phyloP scores from a whole-genome alignment of 768 basidiomycete genomes.

The Pholiota molesta region DNA sequence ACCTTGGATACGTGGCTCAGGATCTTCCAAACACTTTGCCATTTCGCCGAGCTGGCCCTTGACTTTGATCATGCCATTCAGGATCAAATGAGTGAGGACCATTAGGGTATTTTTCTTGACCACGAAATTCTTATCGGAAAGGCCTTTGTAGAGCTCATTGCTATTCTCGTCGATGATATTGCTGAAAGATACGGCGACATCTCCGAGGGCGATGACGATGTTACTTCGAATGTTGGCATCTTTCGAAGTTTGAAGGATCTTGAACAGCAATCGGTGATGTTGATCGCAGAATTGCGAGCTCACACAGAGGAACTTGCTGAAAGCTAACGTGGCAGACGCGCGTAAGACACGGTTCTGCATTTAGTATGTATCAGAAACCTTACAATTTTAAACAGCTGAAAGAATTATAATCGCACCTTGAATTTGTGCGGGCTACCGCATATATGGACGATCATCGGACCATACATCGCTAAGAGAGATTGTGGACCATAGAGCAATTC shows the following conservation, averaged over 20 bases:
- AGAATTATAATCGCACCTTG: constrained; percentile 57
- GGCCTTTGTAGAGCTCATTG: constrained; percentile 91
- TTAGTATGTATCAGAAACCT: background rate
- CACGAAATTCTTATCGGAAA: constrained; percentile 81
- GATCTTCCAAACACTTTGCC: constrained; percentile 99
- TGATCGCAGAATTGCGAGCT: constrained; percentile 93
- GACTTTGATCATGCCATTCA: constrained; percentile 99
- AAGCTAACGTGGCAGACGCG: constrained; percentile 82
- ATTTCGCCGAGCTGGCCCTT: constrained; percentile 99
- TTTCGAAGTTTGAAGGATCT: constrained; percentile 88
- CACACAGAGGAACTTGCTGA: constrained; percentile 97
- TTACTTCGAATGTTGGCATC: constrained; percentile 93
- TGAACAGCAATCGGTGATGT: constrained; percentile 88
- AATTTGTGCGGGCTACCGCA: constrained; percentile 90
- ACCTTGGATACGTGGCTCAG: constrained; percentile 84
- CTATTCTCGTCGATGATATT: constrained; percentile 97
- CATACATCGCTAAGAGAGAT: constrained; percentile 83
- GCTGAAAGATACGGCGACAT: constrained; percentile 98
- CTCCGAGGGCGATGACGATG: constrained; percentile 96
- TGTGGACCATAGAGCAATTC: constrained; percentile 85
- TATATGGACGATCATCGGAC: constrained; percentile 88
- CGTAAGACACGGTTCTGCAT: constrained; percentile 82
- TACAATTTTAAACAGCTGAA: background rate
- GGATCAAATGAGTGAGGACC: constrained; percentile 95
- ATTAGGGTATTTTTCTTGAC: constrained; percentile 99